These are phyloP conservation scores for Auriscalpium microsporum DNA, from an alignment of 768 basidiomycete species.

Conservation along the genomic window DNA sequence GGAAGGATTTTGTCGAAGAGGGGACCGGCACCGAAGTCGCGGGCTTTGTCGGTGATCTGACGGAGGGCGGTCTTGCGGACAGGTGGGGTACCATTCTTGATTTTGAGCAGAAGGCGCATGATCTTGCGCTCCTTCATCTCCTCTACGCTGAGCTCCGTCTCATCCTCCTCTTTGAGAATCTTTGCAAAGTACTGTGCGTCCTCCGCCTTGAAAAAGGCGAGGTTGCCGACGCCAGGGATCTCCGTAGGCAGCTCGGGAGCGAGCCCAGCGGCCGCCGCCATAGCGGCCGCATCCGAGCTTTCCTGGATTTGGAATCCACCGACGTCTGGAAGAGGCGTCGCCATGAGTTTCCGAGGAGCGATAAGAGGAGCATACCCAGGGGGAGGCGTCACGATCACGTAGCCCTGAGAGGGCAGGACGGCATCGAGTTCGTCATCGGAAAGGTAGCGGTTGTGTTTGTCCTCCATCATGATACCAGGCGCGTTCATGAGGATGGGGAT, in stretches of 20 bases:
- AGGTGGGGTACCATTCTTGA: constrained; percentile 98
- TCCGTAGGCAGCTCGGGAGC: constrained; percentile 93
- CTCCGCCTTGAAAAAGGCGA: constrained; percentile 97
- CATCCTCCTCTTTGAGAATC: constrained; percentile 91
- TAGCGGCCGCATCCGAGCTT: constrained; percentile 81
- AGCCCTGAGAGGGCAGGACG: constrained; percentile 78
- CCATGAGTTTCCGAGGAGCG: constrained; percentile 44
- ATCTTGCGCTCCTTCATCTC: constrained; percentile 99
- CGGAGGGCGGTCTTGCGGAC: constrained; percentile 96
- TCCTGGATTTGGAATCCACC: constrained; percentile 97
- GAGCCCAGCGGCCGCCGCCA: constrained; percentile 85
- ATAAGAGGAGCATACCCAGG: constrained; percentile 83
- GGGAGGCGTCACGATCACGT: constrained; percentile 87
- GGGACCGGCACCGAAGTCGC: constrained; percentile 96
- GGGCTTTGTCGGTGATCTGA: constrained; percentile 98
- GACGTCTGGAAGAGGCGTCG: constrained; percentile 42
- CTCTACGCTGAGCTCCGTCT: constrained; percentile 84
- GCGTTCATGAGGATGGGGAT: constrained; percentile 83
- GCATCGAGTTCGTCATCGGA: constrained; percentile 94
- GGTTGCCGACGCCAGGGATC: constrained; percentile 93
- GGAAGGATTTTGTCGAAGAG: constrained; percentile 98
- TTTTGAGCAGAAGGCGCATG: constrained; percentile 94
- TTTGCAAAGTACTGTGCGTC: constrained; percentile 98
- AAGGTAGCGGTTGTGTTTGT: constrained; percentile 94
- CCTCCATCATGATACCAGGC: constrained; percentile 75